Evolutionary conservation across 2,329 filamentous ascomycete genomes (phyloP), one percentile per base, ranked within the genome.

Genomic region (Cadophora gregata): DNA sequence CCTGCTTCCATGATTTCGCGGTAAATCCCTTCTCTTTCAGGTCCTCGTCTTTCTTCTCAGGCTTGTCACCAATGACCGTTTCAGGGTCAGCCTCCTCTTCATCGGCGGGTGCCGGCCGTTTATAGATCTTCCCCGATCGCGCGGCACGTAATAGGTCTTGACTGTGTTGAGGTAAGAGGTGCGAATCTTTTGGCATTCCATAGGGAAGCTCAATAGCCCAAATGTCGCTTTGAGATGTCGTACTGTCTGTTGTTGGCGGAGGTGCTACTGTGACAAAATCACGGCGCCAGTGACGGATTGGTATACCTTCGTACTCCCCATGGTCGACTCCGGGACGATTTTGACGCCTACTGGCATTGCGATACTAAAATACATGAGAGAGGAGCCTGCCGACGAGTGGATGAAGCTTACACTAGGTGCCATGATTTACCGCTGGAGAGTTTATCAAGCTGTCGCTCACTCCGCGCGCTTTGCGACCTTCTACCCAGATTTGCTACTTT

Each of bases 261-360:
- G 92, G 89, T 71, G 88, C 88, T 75, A 95, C 81, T 50, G 81
- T 90, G 65, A 93, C 85, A 79, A 82, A 83, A 66, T 91, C 88
- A 70, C 91, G 88, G 64, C 92, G 89, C 91, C 93, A 98, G 85
- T 97, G 93, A 75, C 93, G 90, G 66, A 97, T 91, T 19, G 95
- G 95, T 12, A 97, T 85, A 67, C 77, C 77, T 67, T 78, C 77
- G 24, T 74, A 76, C 19, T 76, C 68, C 81, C 91, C 89, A 76
- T 90, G 87, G 71, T 91, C 88, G 31, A 72, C 69, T 29, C 72
- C 73, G 21, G 70, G 68, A n/a, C 76, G 73, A 62, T 76, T 77
- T 53, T 74, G 70, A n/a, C 75, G 74, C 55, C 76, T 68, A 51
- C 70, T 75, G 53, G 70, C 67, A 33, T 69, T 72, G 70, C 76